Evolutionary conservation across 2,329 filamentous ascomycete species (phyloP).

Genomic region (Nemania sp.): DNA sequence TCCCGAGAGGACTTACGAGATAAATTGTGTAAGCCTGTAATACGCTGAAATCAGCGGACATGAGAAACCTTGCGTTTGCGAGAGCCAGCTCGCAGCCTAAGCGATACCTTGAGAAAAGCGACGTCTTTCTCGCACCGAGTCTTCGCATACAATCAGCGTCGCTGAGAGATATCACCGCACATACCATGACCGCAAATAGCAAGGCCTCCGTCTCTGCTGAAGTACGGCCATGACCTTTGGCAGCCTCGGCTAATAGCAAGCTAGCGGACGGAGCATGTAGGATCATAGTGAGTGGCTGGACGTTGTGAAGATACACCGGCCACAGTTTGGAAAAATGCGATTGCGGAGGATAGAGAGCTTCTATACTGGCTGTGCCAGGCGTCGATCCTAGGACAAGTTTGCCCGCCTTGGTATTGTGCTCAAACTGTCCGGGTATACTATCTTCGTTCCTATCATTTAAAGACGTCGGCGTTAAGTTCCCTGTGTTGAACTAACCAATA

Average conservation of each 20-base stretch:
- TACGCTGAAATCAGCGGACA: slow-evolving; percentile 2
- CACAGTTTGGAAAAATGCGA: neutral
- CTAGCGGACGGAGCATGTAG: slow-evolving; percentile 3
- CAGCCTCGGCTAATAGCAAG: neutral
- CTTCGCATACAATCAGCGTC: slow-evolving; percentile 1
- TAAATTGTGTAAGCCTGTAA: slow-evolving; percentile 11
- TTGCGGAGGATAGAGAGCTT: neutral
- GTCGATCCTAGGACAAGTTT: neutral
- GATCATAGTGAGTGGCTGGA: slow-evolving; percentile 7
- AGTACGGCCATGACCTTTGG: neutral
- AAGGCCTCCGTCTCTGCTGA: slow-evolving; percentile 1
- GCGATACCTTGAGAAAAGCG: slow-evolving; percentile 3
- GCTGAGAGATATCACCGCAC: slow-evolving; percentile 5
- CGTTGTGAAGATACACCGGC: slow-evolving; percentile 5
- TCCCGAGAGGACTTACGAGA: slow-evolving; percentile 2
- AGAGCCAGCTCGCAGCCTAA: slow-evolving; percentile 5
- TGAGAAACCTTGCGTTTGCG: slow-evolving; percentile 4
- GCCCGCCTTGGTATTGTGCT: neutral
- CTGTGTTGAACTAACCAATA: slow-evolving; percentile 1
- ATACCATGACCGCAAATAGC: slow-evolving; percentile 7
- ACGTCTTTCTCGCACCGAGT: slow-evolving; percentile 1
- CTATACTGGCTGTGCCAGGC: neutral
- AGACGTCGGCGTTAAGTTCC: slow-evolving; percentile 3
- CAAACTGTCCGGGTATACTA: neutral
- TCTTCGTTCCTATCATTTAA: slow-evolving; percentile 4